Percentiles rank a stretch among this genome's conserved stretches.
Evolutionary conservation across 2,329 filamentous ascomycete genomes (phyloP).

Genomic region (Xylariaceae sp.): DNA sequence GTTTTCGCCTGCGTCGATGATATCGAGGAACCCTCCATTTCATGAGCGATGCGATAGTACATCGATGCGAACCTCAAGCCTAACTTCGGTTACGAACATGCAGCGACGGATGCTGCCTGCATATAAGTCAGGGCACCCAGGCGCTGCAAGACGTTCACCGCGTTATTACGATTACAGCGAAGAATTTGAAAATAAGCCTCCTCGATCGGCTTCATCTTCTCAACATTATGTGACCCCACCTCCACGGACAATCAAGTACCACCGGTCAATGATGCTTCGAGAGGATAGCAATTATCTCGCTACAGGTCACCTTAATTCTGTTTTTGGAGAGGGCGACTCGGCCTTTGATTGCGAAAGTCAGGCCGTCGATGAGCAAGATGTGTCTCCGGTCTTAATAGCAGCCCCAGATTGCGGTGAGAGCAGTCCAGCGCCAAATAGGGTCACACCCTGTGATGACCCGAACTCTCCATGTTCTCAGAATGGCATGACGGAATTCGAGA

Average conservation of each 20-base stretch:
- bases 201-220: conserved; percentile 16
- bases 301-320: conserved; percentile 23
- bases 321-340: conserved; percentile 25
- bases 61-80: conserved; percentile 42
- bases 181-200: conserved; percentile 39
- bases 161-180: conserved; percentile 52
- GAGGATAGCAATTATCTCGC: conserved; percentile 25
- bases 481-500: conserved; percentile 15
- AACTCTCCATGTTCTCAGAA: conserved; percentile 19
- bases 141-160: conserved; percentile 27
- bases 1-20: conserved; percentile 35
- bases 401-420: conserved; percentile 9
- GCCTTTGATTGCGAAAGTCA: conserved; percentile 24
- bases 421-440: conserved; percentile 2
- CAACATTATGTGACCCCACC: conserved; percentile 23
- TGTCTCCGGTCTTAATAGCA: conserved; percentile 1
- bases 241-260: conserved; percentile 19
- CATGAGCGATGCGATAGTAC: conserved; percentile 33
- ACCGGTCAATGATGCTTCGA: conserved; percentile 23
- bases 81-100: conserved; percentile 48
- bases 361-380: conserved; percentile 11
- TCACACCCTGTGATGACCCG: conserved; percentile 9
- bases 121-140: conserved; percentile 23
- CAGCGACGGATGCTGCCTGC: conserved; percentile 34
- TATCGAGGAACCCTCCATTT: conserved; percentile 29